Percentiles rank a stretch among this genome's conserved stretches.
Conservation (phyloP, 2,329 filamentous ascomycete species). For the Aureobasidium sp. region DNA sequence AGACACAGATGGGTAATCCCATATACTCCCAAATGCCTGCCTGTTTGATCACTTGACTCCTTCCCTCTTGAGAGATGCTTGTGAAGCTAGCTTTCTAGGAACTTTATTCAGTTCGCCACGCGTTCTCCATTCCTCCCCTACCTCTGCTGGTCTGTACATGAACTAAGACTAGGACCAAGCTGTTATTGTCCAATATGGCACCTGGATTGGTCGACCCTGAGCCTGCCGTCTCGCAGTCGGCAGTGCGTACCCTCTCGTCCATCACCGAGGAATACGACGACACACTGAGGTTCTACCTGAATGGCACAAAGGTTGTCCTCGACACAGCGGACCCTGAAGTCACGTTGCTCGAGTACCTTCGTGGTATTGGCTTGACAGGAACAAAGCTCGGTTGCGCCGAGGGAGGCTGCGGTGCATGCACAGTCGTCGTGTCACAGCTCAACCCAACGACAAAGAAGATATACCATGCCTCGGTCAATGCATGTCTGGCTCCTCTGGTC, state of each 20-base stretch:
- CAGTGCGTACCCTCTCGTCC: conserved; percentile 42
- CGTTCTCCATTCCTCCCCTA: neutral
- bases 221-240: conserved; percentile 36
- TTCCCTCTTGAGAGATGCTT: neutral
- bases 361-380: conserved; percentile 86
- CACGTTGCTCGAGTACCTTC: conserved; percentile 84
- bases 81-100: neutral
- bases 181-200: conserved; percentile 38
- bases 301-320: conserved; percentile 79
- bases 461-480: conserved; percentile 95
- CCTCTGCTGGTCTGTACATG: neutral
- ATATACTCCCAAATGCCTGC: neutral
- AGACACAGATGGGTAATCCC: neutral
- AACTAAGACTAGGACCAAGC: neutral
- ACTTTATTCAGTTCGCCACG: neutral
- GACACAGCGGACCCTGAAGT: conserved; percentile 85
- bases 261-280: conserved; percentile 76
- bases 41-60: neutral
- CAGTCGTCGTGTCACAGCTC: conserved; percentile 85
- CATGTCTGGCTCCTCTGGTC: conserved; percentile 84
- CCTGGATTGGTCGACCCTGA: conserved; percentile 44
- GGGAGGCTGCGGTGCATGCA: conserved; percentile 93
- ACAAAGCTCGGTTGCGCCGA: conserved; percentile 96
- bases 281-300: conserved; percentile 88
- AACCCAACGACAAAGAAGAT: conserved; percentile 89